phyloP scores from a whole-genome alignment of 208 protist genomes.

The Zelonia costaricensis region DNA sequence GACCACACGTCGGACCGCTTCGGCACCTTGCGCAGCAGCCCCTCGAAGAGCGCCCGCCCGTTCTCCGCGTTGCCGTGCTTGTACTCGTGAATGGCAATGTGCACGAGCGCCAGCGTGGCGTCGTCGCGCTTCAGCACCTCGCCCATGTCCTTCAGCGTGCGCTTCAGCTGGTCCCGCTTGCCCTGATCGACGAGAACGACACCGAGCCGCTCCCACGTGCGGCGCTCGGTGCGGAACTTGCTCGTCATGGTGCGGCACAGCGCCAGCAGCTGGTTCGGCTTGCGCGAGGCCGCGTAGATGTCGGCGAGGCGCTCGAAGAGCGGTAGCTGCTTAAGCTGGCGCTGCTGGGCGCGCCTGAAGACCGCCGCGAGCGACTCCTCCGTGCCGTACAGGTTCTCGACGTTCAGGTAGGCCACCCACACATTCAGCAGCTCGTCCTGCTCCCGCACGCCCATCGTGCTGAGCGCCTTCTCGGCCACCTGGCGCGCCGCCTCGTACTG shows the following conservation, averaged over 20 bases:
- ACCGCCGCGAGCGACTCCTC: conserved; percentile 85
- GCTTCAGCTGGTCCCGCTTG: conserved; percentile 88
- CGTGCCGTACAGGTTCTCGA: conserved; percentile 93
- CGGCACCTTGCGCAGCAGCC: conserved; percentile 79
- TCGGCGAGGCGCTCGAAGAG: conserved; percentile 88
- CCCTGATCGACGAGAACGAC: conserved; percentile 72
- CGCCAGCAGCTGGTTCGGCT: conserved; percentile 77
- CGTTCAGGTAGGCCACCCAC: conserved; percentile 94
- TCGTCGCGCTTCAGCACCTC: conserved; percentile 60
- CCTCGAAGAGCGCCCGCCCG: conserved; percentile 90
- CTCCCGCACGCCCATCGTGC: conserved; percentile 85
- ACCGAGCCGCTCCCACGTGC: conserved; percentile 82
- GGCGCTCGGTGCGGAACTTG: conserved; percentile 76
- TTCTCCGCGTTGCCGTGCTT: conserved; percentile 78
- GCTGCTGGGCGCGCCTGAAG: conserved; percentile 82
- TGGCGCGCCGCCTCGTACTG: conserved; percentile 90
- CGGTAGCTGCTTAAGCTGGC: conserved; percentile 50
- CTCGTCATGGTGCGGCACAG: conserved; percentile 82
- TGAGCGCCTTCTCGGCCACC: conserved; percentile 90
- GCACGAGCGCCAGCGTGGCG: conserved; percentile 58
- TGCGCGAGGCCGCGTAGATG: conserved; percentile 77
- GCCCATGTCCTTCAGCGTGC: conserved; percentile 83
- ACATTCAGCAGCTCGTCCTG: conserved; percentile 90
- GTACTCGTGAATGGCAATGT: conserved; percentile 87
- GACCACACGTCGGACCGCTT: conserved; percentile 92